phyloP scores from a whole-genome alignment of 495 filamentous ascomycete species.

The Annulohypoxylon maeteangense region DNA sequence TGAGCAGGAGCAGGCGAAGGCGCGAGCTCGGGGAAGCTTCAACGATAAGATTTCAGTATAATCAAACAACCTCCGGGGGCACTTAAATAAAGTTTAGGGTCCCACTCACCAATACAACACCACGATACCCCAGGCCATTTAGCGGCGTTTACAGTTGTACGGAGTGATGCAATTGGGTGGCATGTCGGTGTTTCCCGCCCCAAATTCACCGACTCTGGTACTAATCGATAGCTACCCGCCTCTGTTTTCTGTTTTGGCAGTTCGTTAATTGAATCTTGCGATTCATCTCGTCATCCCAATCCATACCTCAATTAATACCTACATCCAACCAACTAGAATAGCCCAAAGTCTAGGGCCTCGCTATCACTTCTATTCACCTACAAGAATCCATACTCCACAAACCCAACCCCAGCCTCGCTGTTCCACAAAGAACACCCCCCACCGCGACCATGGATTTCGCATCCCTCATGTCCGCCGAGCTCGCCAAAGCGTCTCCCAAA shows the following conservation, averaged over 20 bases:
- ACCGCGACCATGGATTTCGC: slow-evolving; percentile 87
- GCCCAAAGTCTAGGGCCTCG: background rate
- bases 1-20: slow-evolving; percentile 25
- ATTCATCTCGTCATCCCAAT: background rate
- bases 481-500: slow-evolving; percentile 74
- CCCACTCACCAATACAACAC: slow-evolving; percentile 19
- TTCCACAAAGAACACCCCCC: background rate
- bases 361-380: background rate
- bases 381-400: background rate
- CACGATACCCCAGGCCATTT: slow-evolving; percentile 13
- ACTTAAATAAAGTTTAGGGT: slow-evolving; percentile 26
- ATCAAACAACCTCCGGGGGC: slow-evolving; percentile 1
- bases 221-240: slow-evolving; percentile 1
- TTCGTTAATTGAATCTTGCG: background rate
- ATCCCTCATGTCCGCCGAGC: slow-evolving; percentile 87
- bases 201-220: slow-evolving; percentile 10
- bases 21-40: slow-evolving; percentile 36
- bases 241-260: background rate
- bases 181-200: slow-evolving; percentile 20
- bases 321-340: background rate
- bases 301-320: background rate
- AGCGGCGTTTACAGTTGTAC: slow-evolving; percentile 10
- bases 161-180: slow-evolving; percentile 13
- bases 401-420: background rate
- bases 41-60: slow-evolving; percentile 27